Evolutionary conservation across 371 early-diverging fungal genomes (phyloP), one percentile per base, ranked within the genome.

Genomic region (Mortierella sp.): DNA sequence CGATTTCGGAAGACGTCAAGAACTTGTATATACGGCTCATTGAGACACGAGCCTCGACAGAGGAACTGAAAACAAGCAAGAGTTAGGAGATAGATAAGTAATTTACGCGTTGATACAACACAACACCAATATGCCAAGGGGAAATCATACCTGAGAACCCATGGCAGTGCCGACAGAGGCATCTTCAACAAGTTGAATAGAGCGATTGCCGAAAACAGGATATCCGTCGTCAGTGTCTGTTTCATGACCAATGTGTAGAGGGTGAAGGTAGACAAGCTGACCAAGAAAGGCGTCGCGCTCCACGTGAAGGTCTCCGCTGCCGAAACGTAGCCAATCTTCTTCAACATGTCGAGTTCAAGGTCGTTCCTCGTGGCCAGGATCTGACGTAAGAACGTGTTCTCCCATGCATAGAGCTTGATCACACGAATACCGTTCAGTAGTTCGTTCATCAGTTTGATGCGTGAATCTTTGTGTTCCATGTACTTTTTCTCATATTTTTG

Each of bases 131-230:
- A 13, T 4, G 4, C 30, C 6, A 34, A 34, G 4, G 4, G 34
- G 10, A 10, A 34, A 7, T 34, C 34, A 30, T 61, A 68, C 74
- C 74, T 72, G 48, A 81, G 66, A 30, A 93, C 88, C 61, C 58
- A 82, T 0, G 95, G 94, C 28, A 96, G 90, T 58, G 91, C 86
- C 26, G 86, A 61, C 30, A 97, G 80, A 48, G 98, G 98, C 87
- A 94, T 95, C 70, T 93, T 94, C n/a, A 98, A 84, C 64, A 97
- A 83, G 80, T 95, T 95, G 87, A 98, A 96, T 13, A 97, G 86
- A 1, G 96, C 82, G 61, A 98, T 86, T 23, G 96, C 87, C 2
- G 95, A 93, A 80, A 97, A 97, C 0, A 95, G 93, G 64, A 89
- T 81, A 46, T 87, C 87, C 13, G 92, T 86, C 0, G 90, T 92